Conservation (phyloP, 257 asterid species). For the Echites panduratus region DNA sequence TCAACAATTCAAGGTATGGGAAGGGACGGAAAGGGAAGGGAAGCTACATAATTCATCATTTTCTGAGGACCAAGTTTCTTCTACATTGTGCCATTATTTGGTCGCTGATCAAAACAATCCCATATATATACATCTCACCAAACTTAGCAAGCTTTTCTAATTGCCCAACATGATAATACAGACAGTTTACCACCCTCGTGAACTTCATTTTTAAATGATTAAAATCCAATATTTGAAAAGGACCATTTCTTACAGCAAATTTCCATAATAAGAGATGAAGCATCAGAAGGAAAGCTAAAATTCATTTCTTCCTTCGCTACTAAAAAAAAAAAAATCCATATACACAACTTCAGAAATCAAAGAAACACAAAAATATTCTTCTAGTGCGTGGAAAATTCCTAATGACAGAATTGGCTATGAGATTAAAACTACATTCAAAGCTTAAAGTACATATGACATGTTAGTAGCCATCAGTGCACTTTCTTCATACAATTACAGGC, state of each 20-base stretch:
- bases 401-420: background rate
- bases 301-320: background rate
- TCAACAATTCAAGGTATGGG: background rate
- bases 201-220: too few relatives aligned
- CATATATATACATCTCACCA: too few relatives aligned
- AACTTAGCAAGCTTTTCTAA: too few relatives aligned
- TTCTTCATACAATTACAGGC: background rate
- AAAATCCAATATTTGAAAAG: too few relatives aligned
- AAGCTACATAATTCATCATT: background rate
- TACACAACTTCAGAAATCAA: constrained; percentile 1
- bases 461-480: background rate
- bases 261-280: background rate
- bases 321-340: background rate
- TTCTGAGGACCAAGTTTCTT: background rate
- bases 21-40: background rate
- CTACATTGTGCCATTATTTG: background rate
- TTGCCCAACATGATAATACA: background rate
- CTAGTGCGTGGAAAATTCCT: background rate
- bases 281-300: background rate
- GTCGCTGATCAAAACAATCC: too few relatives aligned
- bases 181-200: too few relatives aligned
- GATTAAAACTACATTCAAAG: background rate
- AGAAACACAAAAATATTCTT: background rate
- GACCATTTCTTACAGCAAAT: background rate
- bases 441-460: constrained; percentile 4